Evolutionary conservation across 352 stramenopile species (phyloP), one percentile per base, ranked within the genome.

Genomic region (Pythium inflatum): DNA sequence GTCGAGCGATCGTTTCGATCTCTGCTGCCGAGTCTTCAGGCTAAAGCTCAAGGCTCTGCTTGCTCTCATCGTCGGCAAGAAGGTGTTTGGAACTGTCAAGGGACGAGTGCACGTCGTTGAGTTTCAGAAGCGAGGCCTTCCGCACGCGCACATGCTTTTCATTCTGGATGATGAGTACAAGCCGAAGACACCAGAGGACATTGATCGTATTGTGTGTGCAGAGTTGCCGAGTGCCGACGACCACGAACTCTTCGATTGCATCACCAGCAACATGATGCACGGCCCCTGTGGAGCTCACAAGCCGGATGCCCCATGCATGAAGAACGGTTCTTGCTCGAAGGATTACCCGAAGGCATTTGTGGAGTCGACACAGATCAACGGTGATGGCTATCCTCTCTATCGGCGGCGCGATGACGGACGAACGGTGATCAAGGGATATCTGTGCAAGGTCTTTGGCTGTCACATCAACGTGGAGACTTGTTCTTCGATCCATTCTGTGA

Each of bases 71-170:
- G 63, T 40, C 14, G 48, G 66, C 20, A 73, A 71, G 38, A 41
- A 66, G 14, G 64, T 76, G 18, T 75, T 82, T 53, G 75, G 77
- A 14, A 18, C 69, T 11, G 14, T 45, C n/a, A 58, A 70, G 9
- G 77, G 49, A 9, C 43, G 62, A 20, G 48, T 75, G 5, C 59
- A 72, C 31, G 66, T 74, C 0, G 73, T 87, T 49, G 77, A 82
- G 49, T 87, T 82, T 38, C 73, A 84, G 56, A 87, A 87, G 59
- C 54, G 77, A 5, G 79, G 75, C 9, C 55, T 78, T n/a, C 73
- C 73, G 0, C 76, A 84, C 49, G 67, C 59, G 11, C 80, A 88
- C 48, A 74, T 81, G 0, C 49, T 85, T 1, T 22, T 70, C 20
- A 81, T 83, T 55, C 50, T 84, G 3, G 45, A 74, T 9, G 53